Percentiles rank a stretch among this genome's conserved stretches.
These are phyloP conservation scores for Heliosperma pusillum DNA, from an alignment of 148 eudicot genomes.

Conservation along the genomic window DNA sequence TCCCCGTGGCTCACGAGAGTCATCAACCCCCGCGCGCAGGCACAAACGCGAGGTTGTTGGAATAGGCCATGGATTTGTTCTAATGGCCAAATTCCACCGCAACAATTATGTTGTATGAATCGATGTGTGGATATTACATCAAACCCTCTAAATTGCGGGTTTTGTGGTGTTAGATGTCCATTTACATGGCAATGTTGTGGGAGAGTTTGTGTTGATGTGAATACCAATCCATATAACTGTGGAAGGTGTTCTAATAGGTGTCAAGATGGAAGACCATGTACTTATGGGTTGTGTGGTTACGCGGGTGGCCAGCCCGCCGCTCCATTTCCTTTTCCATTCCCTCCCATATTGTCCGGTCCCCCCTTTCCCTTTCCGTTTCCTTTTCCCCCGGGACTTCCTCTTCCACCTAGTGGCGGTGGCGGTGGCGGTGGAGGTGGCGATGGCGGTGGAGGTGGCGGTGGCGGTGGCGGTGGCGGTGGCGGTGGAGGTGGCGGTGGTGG, in stretches of 20 bases:
- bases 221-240: constrained; percentile 53
- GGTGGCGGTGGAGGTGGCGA: not conserved
- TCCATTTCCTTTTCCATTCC: constrained; percentile 38
- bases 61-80: constrained; percentile 70
- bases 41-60: constrained; percentile 46
- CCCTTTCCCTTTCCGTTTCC: constrained; percentile 14
- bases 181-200: constrained; percentile 72
- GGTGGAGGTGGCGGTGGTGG: not conserved
- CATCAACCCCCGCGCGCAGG: constrained; percentile 37
- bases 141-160: constrained; percentile 64
- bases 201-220: constrained; percentile 48
- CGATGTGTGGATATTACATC: constrained; percentile 53
- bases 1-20: constrained; percentile 48
- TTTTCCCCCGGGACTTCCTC: constrained; percentile 21
- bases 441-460: not conserved
- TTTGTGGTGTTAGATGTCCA: constrained; percentile 69
- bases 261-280: constrained; percentile 39
- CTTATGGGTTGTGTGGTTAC: constrained; percentile 71
- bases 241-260: constrained; percentile 58
- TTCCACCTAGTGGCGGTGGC: not conserved
- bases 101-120: constrained; percentile 50
- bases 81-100: constrained; percentile 30
- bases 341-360: constrained; percentile 30
- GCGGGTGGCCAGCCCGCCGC: constrained; percentile 41
- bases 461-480: not conserved